Conservation (phyloP, 331 rosid species). For the Malus hybrid region DNA sequence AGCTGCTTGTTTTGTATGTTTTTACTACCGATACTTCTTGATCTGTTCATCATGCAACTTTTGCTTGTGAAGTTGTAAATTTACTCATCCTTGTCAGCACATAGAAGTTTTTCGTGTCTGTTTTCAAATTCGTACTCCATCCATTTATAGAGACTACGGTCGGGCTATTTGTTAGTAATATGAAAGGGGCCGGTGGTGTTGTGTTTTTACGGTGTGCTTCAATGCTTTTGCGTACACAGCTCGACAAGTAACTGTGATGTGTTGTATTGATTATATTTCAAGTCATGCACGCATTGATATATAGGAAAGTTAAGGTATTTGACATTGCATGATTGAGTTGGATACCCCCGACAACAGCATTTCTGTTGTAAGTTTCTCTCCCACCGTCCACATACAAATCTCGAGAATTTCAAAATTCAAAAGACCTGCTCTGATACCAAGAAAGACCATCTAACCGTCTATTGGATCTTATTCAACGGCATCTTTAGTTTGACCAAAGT, state of each 20-base stretch:
- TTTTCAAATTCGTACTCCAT: background rate
- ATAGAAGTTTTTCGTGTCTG: background rate
- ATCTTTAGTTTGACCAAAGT: background rate
- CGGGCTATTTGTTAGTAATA: background rate
- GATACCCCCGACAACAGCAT: background rate
- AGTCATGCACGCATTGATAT: too few relatives aligned
- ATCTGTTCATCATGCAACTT: conserved; percentile 23
- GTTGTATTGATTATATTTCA: too few relatives aligned
- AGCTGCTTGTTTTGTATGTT: background rate
- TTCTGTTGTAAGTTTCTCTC: background rate
- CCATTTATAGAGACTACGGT: background rate
- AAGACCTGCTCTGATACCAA: background rate
- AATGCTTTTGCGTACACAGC: background rate
- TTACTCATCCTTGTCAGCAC: conserved; percentile 9
- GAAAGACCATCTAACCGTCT: background rate
- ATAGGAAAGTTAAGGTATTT: background rate
- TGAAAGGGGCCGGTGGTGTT: background rate
- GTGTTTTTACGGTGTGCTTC: background rate
- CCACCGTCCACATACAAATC: background rate
- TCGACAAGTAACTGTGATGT: too few relatives aligned
- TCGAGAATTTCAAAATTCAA: background rate
- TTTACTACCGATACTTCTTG: conserved; percentile 9
- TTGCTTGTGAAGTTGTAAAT: conserved; percentile 36
- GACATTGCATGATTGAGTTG: background rate
- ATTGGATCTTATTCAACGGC: too few relatives aligned